Conservation (phyloP, 148 eudicot species). For the Heliosperma pusillum region DNA sequence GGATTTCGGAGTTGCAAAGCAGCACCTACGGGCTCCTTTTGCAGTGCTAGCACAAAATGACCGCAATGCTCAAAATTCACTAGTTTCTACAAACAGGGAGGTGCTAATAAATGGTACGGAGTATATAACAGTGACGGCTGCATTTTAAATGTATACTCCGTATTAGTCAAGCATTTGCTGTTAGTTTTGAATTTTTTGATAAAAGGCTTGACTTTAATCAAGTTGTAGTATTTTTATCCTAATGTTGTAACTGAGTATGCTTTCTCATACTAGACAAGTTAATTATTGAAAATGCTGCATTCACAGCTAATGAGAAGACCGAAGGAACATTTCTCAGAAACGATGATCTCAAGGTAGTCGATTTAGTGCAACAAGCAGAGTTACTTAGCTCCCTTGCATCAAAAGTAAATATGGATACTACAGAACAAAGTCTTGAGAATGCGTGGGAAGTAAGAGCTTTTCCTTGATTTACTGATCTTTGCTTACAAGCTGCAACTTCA, state of each 20-base stretch:
- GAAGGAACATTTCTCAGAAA: slow-evolving; percentile 74
- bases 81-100: slow-evolving; percentile 31
- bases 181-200: slow-evolving; percentile 26
- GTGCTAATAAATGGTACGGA: slow-evolving; percentile 41
- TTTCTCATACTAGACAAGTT: neutral
- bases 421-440: slow-evolving; percentile 78
- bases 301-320: slow-evolving; percentile 35
- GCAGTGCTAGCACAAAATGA: slow-evolving; percentile 59
- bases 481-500: too few relatives aligned
- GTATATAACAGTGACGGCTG: slow-evolving; percentile 23
- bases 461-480: too few relatives aligned
- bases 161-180: slow-evolving; percentile 21
- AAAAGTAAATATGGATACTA: slow-evolving; percentile 70
- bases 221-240: slow-evolving; percentile 7
- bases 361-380: slow-evolving; percentile 84
- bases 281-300: neutral
- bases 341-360: slow-evolving; percentile 76
- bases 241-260: slow-evolving; percentile 11
- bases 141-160: slow-evolving; percentile 15
- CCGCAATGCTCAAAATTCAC: slow-evolving; percentile 22
- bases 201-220: slow-evolving; percentile 24
- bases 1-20: slow-evolving; percentile 32
- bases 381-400: slow-evolving; percentile 82
- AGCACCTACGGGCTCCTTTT: slow-evolving; percentile 58
- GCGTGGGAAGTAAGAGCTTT: slow-evolving; percentile 77